Base-by-base conservation (phyloP, 169 alveolate genomes). In the Babesia bigemina region DNA sequence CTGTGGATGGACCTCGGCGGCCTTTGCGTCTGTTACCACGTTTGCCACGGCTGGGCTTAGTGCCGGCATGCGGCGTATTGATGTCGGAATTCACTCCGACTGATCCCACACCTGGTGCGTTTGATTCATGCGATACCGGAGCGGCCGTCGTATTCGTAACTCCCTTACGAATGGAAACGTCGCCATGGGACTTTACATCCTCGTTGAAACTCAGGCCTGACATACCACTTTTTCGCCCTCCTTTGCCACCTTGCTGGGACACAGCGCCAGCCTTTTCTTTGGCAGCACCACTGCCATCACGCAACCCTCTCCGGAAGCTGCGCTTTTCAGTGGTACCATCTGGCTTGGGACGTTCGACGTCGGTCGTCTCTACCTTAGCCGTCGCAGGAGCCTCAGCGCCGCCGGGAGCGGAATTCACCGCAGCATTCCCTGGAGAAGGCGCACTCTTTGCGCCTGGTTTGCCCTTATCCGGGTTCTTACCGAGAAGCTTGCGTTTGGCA, bases 151-250 rank as follows among this genome's bases (percentile, higher is more conserved):
- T 53, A 22, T 53, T 70, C 17, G 29, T 67, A 13, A 70, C 62
- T 10, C 72, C 58, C 58, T 69, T 65, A 28, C 72, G 52, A 10
- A 58, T 77, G 28, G 24, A 17, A 7, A 69, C 72, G 19, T 67
- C 79, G 17, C 61, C 71, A 28, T 16, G 22, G 26, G 59, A 70
- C 48, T 63, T 61, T 14, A 77, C 21, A 47, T 70, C 72, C 56
- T 77, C 86, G 7, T 79, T 77, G 67, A 77, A 77, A 36, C 86
- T 77, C 47, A 77, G 57, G 4, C 74, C 63, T 14, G 70, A 7
- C n/a, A 63, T 47, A 9, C 60, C 70, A 6, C 62, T 63, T 42
- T 39, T 14, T 13, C 24, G 42, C 33, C 63, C 12, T n/a, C 21
- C 36, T 22, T 39, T 77, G 13, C n/a, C 36, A 28, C 39, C 24